Evolutionary conservation across 345 rosid genomes (phyloP).

Genomic region (Gossypium anomalum): DNA sequence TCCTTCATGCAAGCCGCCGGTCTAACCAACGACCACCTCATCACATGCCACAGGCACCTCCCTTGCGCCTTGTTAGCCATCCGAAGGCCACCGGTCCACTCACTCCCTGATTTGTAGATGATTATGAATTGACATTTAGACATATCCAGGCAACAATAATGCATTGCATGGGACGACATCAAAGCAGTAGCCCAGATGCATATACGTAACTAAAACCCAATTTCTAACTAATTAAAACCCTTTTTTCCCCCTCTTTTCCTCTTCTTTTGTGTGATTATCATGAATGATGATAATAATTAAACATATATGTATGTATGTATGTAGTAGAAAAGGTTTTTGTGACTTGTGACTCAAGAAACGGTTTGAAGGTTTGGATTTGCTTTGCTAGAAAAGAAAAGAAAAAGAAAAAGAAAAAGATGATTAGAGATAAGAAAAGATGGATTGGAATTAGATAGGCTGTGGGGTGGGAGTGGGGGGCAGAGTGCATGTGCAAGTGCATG

Average conservation of each 20-base stretch:
- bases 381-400: neutral
- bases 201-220: constrained; percentile 4
- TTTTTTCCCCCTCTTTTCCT: neutral
- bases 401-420: neutral
- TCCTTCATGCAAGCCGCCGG: constrained; percentile 73
- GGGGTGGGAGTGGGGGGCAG: constrained; percentile 15
- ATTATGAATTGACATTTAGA: neutral
- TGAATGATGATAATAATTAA: constrained; percentile 8
- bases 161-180: neutral
- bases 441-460: neutral
- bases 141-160: neutral
- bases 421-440: neutral
- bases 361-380: neutral
- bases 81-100: neutral
- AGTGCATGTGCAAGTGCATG: constrained; percentile 43
- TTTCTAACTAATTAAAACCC: constrained; percentile 16
- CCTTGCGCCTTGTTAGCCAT: constrained; percentile 35
- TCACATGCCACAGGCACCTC: constrained; percentile 49
- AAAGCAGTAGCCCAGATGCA: neutral
- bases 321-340: neutral
- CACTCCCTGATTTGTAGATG: constrained; percentile 5
- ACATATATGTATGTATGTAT: neutral
- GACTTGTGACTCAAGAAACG: neutral
- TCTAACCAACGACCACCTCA: constrained; percentile 59
- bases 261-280: constrained; percentile 15